Conservation (phyloP, 495 filamentous ascomycete genomes). For the Ramalina peruviana region DNA sequence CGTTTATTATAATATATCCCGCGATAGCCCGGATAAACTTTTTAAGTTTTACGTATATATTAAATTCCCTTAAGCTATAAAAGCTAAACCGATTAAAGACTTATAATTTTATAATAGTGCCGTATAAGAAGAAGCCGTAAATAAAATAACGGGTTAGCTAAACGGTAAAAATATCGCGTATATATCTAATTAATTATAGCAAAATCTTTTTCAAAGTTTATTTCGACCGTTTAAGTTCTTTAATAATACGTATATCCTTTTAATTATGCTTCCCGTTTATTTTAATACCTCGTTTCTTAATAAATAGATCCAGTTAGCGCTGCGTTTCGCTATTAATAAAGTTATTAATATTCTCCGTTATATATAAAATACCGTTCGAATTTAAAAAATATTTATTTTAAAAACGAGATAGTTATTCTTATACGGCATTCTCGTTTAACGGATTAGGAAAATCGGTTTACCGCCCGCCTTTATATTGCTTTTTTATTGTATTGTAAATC, state of each 20-base stretch:
- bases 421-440: conserved; percentile 4
- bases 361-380: conserved; percentile 7
- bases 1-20: conserved; percentile 18
- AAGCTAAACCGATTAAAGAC: conserved; percentile 31
- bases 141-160: conserved; percentile 17
- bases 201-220: conserved; percentile 2
- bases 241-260: conserved; percentile 8
- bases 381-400: conserved; percentile 6
- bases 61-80: conserved; percentile 26
- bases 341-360: conserved; percentile 2
- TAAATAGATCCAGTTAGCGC: conserved; percentile 10
- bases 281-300: conserved; percentile 7
- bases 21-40: conserved; percentile 20
- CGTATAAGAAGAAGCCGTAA: conserved; percentile 26
- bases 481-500: conserved; percentile 9
- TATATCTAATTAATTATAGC: conserved; percentile 10
- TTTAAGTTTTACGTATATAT: conserved; percentile 24
- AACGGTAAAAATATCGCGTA: conserved; percentile 4
- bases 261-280: conserved; percentile 4
- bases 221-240: conserved; percentile 2
- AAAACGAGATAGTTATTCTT: conserved; percentile 7
- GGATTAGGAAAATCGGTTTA: conserved; percentile 12
- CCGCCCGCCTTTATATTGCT: conserved; percentile 12
- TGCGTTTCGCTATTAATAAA: conserved; percentile 3
- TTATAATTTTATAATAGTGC: conserved; percentile 24